A percentile compares a stretch with the other conserved stretches of the same genome.
Evolutionary conservation across 164 flowering plant species (phyloP).

Genomic region (Litsea cubeba): DNA sequence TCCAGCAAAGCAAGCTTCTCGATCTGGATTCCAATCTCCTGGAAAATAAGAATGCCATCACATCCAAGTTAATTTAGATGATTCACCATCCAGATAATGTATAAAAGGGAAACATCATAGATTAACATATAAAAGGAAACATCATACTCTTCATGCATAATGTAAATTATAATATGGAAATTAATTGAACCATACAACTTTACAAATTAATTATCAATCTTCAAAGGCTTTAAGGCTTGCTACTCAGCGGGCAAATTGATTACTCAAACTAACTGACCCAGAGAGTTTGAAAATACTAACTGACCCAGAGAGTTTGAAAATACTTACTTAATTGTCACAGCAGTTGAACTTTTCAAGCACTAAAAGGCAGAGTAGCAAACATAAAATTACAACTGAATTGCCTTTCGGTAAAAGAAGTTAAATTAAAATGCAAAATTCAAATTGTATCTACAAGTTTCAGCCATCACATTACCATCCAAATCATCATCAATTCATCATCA

Average conservation of each 20-base stretch:
- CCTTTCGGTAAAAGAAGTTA: too few species aligned
- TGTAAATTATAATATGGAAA: background rate
- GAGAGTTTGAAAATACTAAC: background rate
- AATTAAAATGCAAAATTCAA: too few species aligned
- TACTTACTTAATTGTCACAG: background rate
- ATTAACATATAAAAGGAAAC: too few species aligned
- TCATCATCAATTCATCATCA: too few species aligned
- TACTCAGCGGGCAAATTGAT: background rate
- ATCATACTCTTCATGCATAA: constrained; percentile 1
- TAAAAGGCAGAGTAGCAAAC: too few species aligned
- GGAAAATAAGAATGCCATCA: constrained; percentile 19
- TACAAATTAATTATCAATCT: background rate
- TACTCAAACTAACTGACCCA: background rate
- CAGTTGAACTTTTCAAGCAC: too few species aligned
- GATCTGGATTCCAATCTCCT: constrained; percentile 90
- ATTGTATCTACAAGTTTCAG: too few species aligned
- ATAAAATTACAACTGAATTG: too few species aligned
- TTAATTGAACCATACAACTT: background rate
- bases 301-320: background rate
- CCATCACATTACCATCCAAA: too few species aligned
- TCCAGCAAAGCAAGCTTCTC: constrained; percentile 91
- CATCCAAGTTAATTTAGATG: background rate
- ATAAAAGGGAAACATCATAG: background rate
- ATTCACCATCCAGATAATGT: background rate
- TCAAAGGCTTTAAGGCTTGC: background rate